A percentile compares a stretch with the other conserved stretches of the same genome.
Conservation (phyloP, 768 basidiomycete species). For the Boletus tylopilopsis region DNA sequence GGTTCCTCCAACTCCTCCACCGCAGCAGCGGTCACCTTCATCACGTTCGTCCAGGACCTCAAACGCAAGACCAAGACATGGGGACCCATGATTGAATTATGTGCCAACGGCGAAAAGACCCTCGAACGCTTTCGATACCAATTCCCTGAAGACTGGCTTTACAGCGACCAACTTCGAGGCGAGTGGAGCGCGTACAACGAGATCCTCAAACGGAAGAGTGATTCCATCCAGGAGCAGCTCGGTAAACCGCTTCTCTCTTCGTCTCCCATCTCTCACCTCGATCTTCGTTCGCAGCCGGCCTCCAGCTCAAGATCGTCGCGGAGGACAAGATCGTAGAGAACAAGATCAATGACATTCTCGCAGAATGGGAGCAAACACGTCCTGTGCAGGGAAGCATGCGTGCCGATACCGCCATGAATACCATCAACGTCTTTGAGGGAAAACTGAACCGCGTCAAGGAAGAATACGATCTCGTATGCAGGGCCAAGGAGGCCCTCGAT, state of each 20-base stretch:
- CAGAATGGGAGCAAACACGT: slow-evolving; percentile 94
- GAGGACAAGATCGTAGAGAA: slow-evolving; percentile 98
- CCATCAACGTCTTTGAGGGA: slow-evolving; percentile 92
- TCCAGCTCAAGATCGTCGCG: slow-evolving; percentile 99
- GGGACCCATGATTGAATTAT: slow-evolving; percentile 94
- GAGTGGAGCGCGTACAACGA: slow-evolving; percentile 99
- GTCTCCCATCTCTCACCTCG: slow-evolving; percentile 3
- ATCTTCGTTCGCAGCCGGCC: slow-evolving; percentile 56
- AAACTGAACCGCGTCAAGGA: slow-evolving; percentile 87
- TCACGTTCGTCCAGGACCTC: slow-evolving; percentile 98
- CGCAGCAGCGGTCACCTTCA: slow-evolving; percentile 97
- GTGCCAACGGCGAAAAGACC: slow-evolving; percentile 93
- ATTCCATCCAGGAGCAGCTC: slow-evolving; percentile 96
- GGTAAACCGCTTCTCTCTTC: slow-evolving; percentile 46
- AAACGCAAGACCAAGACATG: slow-evolving; percentile 96
- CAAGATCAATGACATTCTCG: slow-evolving; percentile 85
- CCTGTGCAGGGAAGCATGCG: slow-evolving; percentile 97
- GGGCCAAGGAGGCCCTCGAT: slow-evolving; percentile 95
- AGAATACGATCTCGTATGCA: slow-evolving; percentile 91
- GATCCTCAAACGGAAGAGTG: slow-evolving; percentile 96
- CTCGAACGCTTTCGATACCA: slow-evolving; percentile 96
- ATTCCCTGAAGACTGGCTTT: slow-evolving; percentile 96
- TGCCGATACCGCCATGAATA: slow-evolving; percentile 94
- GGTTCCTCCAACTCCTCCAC: slow-evolving; percentile 87
- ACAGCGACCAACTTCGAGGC: slow-evolving; percentile 93